Percentiles rank a stretch among this genome's conserved stretches.
phyloP scores from a whole-genome alignment of 345 rosid genomes.

The Syzygium oleosum region DNA sequence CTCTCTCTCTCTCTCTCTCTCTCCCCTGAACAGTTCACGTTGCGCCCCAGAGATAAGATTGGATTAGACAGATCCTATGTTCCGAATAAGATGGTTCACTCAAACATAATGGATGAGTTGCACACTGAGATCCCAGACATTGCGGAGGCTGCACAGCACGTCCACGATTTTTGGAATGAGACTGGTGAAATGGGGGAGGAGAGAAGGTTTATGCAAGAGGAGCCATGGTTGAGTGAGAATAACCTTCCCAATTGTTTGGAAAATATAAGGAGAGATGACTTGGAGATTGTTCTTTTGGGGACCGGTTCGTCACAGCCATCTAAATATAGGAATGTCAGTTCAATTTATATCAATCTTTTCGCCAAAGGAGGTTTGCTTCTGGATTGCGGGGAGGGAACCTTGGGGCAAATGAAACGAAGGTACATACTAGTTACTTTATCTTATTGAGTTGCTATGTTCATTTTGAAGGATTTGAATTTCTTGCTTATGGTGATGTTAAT shows the following conservation, averaged over 20 bases:
- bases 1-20: neutral
- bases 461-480: neutral
- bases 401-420: conserved; percentile 95
- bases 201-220: conserved; percentile 9
- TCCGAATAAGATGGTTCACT: conserved; percentile 35
- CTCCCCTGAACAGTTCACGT: conserved; percentile 47
- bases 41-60: conserved; percentile 78
- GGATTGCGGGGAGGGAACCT: conserved; percentile 96
- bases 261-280: conserved; percentile 62
- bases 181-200: conserved; percentile 13
- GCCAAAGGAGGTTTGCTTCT: conserved; percentile 71
- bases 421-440: conserved; percentile 1
- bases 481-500: neutral
- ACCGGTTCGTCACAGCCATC: conserved; percentile 99
- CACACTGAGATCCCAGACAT: conserved; percentile 70
- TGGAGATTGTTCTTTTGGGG: conserved; percentile 88
- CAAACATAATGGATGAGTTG: conserved; percentile 49
- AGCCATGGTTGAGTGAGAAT: conserved; percentile 67
- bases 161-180: conserved; percentile 45
- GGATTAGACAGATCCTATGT: conserved; percentile 72
- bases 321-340: conserved; percentile 81
- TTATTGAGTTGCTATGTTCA: neutral
- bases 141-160: conserved; percentile 44
- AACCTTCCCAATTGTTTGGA: conserved; percentile 66
- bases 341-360: conserved; percentile 67